Percentiles rank a stretch among this genome's conserved stretches.
Conservation (phyloP, 73 alveolate species). For the Symbiodinium natans region DNA sequence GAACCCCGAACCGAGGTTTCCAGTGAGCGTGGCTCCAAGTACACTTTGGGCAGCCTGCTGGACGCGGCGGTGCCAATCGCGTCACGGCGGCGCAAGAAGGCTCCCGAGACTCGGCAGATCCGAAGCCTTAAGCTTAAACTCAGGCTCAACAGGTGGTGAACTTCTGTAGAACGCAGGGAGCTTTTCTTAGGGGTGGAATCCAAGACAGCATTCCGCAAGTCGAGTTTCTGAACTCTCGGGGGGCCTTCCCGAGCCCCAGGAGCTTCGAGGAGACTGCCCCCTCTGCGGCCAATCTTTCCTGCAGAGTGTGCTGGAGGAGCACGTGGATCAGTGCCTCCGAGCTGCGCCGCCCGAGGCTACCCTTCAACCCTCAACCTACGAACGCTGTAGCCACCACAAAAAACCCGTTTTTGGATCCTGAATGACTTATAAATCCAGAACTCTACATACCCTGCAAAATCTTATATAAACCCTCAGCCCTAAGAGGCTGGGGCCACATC, state of each 20-base stretch:
- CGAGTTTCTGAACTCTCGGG: no score
- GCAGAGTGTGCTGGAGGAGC: background rate
- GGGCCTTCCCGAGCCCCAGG: background rate
- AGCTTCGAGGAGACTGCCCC: background rate
- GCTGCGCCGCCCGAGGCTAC: background rate
- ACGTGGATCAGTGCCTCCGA: background rate
- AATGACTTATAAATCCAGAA: no score
- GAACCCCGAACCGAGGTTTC: no score
- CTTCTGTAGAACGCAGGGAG: background rate
- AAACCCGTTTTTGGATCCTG: no score
- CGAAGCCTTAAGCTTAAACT: no score
- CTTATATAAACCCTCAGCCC: no score
- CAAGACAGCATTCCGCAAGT: no score
- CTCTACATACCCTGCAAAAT: no score
- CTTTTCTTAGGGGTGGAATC: background rate
- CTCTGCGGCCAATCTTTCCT: background rate
- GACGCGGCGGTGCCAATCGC: slow-evolving; percentile 26
- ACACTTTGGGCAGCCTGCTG: slow-evolving; percentile 52
- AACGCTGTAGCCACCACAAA: no score
- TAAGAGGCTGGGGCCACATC: no score
- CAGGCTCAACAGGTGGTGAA: no score
- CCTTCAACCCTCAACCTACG: no score
- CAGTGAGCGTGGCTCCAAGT: background rate
- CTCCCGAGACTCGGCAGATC: background rate
- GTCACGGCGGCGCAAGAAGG: background rate